These are phyloP conservation scores for Coemansia sp. DNA, from an alignment of 192 early-diverging fungal species.

Conservation along the genomic window DNA sequence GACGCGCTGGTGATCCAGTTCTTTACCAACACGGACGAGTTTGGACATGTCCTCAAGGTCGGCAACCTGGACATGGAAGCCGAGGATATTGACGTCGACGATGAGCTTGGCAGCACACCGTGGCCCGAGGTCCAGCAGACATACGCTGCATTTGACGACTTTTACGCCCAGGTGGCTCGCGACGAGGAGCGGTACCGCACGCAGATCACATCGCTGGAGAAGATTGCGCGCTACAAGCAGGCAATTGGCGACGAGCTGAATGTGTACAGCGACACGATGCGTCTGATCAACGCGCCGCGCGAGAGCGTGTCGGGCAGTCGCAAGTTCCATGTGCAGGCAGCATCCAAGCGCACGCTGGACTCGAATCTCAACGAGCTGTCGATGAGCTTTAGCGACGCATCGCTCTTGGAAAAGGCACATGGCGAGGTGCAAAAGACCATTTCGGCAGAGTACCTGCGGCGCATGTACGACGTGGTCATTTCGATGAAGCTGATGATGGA, in stretches of 20 bases:
- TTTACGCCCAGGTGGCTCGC: slow-evolving; percentile 36
- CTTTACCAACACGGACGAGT: slow-evolving; percentile 56
- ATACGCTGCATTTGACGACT: slow-evolving; percentile 45
- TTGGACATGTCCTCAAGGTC: slow-evolving; percentile 47
- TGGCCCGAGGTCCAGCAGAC: slow-evolving; percentile 39
- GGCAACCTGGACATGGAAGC: slow-evolving; percentile 52
- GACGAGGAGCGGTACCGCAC: slow-evolving; percentile 55
- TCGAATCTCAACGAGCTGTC: slow-evolving; percentile 49
- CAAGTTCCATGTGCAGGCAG: slow-evolving; percentile 35
- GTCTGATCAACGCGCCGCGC: slow-evolving; percentile 34
- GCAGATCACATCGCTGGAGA: slow-evolving; percentile 51
- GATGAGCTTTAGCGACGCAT: slow-evolving; percentile 50
- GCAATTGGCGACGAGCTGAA: slow-evolving; percentile 55
- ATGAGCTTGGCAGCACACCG: slow-evolving; percentile 35
- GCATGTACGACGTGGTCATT: slow-evolving; percentile 50
- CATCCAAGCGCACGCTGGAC: slow-evolving; percentile 43
- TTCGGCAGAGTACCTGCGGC: slow-evolving; percentile 53
- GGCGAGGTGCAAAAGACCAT: slow-evolving; percentile 55
- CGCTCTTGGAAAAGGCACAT: slow-evolving; percentile 49
- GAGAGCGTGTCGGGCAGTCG: slow-evolving; percentile 35
- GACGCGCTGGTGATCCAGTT: slow-evolving; percentile 54
- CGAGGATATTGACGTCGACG: slow-evolving; percentile 47
- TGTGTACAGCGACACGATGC: slow-evolving; percentile 46
- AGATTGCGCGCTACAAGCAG: slow-evolving; percentile 54
- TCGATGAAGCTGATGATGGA: slow-evolving; percentile 58